Conservation (phyloP, 108 stramenopile genomes). For the Nitzschia palea region DNA sequence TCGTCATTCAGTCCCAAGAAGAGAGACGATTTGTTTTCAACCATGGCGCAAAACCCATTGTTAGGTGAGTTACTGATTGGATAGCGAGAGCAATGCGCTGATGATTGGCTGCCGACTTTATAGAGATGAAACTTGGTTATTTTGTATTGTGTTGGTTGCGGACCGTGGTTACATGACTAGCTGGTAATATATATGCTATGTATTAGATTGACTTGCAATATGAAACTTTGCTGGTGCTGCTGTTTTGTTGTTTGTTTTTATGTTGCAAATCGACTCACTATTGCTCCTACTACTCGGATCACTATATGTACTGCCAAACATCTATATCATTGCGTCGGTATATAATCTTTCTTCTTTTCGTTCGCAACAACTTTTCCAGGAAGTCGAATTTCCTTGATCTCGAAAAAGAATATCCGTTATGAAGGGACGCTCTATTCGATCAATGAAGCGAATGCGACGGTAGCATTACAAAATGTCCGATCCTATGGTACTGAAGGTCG, state of each 20-base stretch:
- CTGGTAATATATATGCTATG: too few relatives aligned
- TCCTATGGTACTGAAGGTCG: conserved; percentile 94
- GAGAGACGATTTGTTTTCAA: conserved; percentile 8
- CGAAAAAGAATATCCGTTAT: conserved; percentile 96
- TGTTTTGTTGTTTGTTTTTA: neutral
- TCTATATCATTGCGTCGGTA: too few relatives aligned
- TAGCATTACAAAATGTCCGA: conserved; percentile 91
- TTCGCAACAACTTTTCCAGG: conserved; percentile 38
- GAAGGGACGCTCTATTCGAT: conserved; percentile 92
- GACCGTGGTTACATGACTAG: too few relatives aligned
- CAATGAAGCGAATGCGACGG: conserved; percentile 89
- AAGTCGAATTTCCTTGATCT: conserved; percentile 90
- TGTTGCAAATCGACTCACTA: neutral
- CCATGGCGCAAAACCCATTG: conserved; percentile 44
- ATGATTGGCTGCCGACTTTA: too few relatives aligned
- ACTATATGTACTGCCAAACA: too few relatives aligned
- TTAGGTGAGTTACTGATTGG: too few relatives aligned
- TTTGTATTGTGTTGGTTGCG: too few relatives aligned
- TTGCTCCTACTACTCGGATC: too few relatives aligned
- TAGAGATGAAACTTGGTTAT: too few relatives aligned
- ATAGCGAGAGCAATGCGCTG: too few relatives aligned
- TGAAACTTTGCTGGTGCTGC: neutral
- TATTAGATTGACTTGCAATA: too few relatives aligned
- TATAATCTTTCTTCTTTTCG: too few relatives aligned
- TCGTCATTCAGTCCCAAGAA: conserved; percentile 7